These are phyloP conservation scores for Suzukiozyma palmioleophila DNA, from an alignment of 1,139 yeast species.

Conservation along the genomic window DNA sequence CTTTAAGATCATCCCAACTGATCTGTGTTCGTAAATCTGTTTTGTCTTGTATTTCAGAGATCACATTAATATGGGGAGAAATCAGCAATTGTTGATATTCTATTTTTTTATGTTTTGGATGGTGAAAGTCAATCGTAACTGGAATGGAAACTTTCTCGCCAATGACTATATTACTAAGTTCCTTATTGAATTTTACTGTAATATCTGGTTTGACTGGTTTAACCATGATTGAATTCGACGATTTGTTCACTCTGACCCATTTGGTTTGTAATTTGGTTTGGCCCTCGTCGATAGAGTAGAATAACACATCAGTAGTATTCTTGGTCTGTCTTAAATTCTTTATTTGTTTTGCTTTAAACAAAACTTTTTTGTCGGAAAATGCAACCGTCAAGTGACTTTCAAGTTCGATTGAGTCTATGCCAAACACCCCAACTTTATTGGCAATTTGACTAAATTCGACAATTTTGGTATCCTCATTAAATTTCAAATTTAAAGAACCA, in stretches of 20 bases:
- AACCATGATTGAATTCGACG: conserved; percentile 8
- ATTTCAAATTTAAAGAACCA: conserved; percentile 9
- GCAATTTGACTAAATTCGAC: conserved; percentile 23
- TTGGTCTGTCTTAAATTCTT: background rate
- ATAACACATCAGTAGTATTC: background rate
- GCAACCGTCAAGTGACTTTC: conserved; percentile 8
- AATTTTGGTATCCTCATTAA: conserved; percentile 9
- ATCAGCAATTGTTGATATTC: conserved; percentile 19
- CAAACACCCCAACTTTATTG: conserved; percentile 21
- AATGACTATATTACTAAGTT: conserved; percentile 14
- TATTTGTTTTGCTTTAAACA: background rate
- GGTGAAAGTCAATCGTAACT: conserved; percentile 16
- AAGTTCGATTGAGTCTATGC: conserved; percentile 16
- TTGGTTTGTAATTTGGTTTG: background rate
- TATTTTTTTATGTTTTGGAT: conserved; percentile 13
- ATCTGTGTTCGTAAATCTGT: conserved; percentile 18
- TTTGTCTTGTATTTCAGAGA: conserved; percentile 13
- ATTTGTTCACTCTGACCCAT: conserved; percentile 2
- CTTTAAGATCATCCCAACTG: conserved; percentile 38
- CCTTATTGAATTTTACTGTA: background rate
- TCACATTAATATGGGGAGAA: conserved; percentile 18
- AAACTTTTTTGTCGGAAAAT: conserved; percentile 1
- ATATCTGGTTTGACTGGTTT: conserved; percentile 16
- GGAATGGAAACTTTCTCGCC: conserved; percentile 28
- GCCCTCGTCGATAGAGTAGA: background rate